These are phyloP conservation scores for Pneumocystis oryctolagi DNA, from an alignment of 1,139 yeast species.

Conservation along the genomic window DNA sequence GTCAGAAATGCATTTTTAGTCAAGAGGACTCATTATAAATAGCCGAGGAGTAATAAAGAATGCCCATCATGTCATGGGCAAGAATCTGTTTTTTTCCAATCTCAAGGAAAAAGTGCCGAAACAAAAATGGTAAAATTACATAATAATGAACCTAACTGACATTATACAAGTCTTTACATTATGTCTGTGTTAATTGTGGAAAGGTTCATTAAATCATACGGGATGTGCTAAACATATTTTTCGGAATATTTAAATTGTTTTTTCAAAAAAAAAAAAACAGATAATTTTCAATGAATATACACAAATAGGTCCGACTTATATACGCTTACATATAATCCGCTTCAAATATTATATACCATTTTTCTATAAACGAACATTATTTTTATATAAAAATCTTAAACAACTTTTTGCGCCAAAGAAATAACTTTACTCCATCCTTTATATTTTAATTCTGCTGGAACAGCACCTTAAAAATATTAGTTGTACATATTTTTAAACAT, in stretches of 20 bases:
- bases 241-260: not conserved
- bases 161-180: conserved; percentile 39
- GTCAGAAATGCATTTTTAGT: conserved; percentile 4
- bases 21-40: conserved; percentile 24
- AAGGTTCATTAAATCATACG: conserved; percentile 39
- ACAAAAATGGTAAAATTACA: conserved; percentile 61
- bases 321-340: no score
- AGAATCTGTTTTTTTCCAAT: conserved; percentile 91
- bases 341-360: not conserved
- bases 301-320: not conserved
- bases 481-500: conserved; percentile 16
- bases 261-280: not conserved
- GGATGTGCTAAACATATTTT: not conserved
- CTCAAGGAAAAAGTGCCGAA: conserved; percentile 87
- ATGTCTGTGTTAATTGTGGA: conserved; percentile 79
- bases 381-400: conserved; percentile 25
- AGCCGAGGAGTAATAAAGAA: conserved; percentile 47
- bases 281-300: not conserved
- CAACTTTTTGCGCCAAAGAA: conserved; percentile 78
- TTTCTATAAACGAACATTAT: not conserved
- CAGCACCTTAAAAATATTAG: conserved; percentile 41
- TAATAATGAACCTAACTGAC: not conserved
- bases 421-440: conserved; percentile 76
- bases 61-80: conserved; percentile 79
- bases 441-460: conserved; percentile 79